Percentiles rank a stretch among this genome's conserved stretches.
Conservation (phyloP, 1,284 basidiomycete species). For the Thelephora terrestris region DNA sequence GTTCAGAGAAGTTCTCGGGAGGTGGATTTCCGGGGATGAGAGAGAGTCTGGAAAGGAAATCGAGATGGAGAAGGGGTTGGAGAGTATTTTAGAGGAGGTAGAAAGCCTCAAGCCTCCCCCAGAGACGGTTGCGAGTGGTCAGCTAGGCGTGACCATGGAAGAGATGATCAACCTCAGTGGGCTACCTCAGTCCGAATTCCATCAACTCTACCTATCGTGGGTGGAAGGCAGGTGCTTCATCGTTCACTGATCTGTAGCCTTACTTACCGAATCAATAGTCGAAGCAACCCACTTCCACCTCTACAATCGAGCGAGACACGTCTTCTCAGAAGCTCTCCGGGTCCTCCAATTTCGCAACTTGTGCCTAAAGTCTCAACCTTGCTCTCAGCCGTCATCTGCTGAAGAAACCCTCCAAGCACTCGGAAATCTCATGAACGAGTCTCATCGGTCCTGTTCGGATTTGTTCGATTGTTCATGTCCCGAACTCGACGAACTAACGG, state of each 20-base stretch:
- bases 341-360: conserved; percentile 64
- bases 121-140: not conserved
- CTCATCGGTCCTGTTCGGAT: conserved; percentile 57
- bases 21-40: conserved; percentile 37
- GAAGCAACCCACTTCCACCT: conserved; percentile 72
- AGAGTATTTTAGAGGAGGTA: conserved; percentile 36
- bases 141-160: conserved; percentile 49
- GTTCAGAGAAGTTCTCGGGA: conserved; percentile 36
- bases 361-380: conserved; percentile 33
- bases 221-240: conserved; percentile 48
- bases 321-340: conserved; percentile 67
- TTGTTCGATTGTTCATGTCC: conserved; percentile 74
- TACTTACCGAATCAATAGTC: conserved; percentile 30
- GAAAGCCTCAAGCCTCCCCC: conserved; percentile 38
- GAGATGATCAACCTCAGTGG: conserved; percentile 66
- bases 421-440: conserved; percentile 70
- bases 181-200: conserved; percentile 44
- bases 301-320: conserved; percentile 71
- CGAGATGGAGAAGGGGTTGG: conserved; percentile 33
- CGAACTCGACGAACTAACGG: conserved; percentile 62
- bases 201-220: conserved; percentile 63
- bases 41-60: conserved; percentile 28
- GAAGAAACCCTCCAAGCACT: conserved; percentile 34
- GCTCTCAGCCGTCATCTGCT: not conserved
- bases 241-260: not conserved